Evolutionary conservation across 306 rosid species (phyloP).

Genomic region (Vigna reflexopilosa): DNA sequence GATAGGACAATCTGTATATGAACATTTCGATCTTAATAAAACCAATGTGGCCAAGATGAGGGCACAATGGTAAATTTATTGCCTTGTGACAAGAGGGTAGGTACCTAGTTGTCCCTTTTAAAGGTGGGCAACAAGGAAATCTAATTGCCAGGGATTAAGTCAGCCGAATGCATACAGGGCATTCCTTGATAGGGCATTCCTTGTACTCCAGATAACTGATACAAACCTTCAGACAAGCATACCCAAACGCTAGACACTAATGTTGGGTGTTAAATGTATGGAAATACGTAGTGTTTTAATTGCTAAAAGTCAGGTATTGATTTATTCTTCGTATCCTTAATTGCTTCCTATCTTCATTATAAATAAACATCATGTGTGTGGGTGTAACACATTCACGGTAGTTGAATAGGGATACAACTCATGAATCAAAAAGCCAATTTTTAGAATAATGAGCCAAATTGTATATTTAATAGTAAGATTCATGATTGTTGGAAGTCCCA

Average conservation of each 20-base stretch:
- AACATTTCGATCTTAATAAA: slow-evolving; percentile 14
- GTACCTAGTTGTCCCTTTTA: neutral
- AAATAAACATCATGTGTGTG: neutral
- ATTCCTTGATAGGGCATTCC: neutral
- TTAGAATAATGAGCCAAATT: too few relatives aligned
- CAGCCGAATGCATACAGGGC: slow-evolving; percentile 3
- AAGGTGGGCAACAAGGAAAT: neutral
- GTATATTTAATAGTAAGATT: too few relatives aligned
- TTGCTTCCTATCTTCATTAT: neutral
- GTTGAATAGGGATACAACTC: too few relatives aligned
- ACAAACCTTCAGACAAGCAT: neutral
- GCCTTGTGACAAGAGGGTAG: neutral
- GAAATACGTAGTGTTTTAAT: neutral
- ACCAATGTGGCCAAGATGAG: neutral
- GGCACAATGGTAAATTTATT: neutral
- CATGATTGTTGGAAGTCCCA: too few relatives aligned
- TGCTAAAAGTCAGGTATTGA: neutral
- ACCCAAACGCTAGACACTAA: too few relatives aligned
- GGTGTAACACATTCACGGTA: neutral
- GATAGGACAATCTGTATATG: neutral
- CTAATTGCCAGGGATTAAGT: neutral
- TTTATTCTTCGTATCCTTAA: neutral
- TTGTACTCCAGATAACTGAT: neutral
- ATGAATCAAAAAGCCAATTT: too few relatives aligned
- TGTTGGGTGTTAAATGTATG: too few relatives aligned